Base-by-base conservation (phyloP, 305 asterid species). In the Fraxinus greggii region DNA sequence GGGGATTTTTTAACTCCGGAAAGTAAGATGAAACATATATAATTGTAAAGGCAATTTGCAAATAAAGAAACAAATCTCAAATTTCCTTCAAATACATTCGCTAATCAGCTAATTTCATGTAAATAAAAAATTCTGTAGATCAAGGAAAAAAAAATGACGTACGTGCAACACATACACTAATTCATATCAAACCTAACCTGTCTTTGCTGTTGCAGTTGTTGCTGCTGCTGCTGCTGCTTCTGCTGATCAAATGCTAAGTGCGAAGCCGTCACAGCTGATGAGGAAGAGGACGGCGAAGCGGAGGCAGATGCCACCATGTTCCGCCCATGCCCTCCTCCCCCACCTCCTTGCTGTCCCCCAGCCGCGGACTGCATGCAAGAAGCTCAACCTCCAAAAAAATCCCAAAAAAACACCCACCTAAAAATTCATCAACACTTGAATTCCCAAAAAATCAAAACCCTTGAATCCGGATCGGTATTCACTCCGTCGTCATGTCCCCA, bases 261-360 rank as follows among this genome's bases (percentile, higher is more conserved):
- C 29, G 69, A 5, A 59, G 31, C 21, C 69, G 97, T 88, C 24
- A 86, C 92, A 0, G 97, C 96, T 0, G 98, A 95, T 2, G 98
- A 93, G 2, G 98, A 92, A 2, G 99, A 93, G 73, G 99, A 89
- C 77, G 97, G 98, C 74, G 98, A 95, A 51, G 92, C 95, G n/a
- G 93, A 89, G 19, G 97, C 92, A 0, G 93, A 90, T 17, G 91
- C 93, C 72, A 87, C 97, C 82, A 91, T 88, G 73, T 85, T 90
- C 90, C 95, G 94, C 76, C 97, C 98, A 88, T 90, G 94, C 73
- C 95, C 94, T 63, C 90, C 90, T 75, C 93, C 94, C 72, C 93
- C 93, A 54, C 95, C 72, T 26, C 72, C 95, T 81, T 91, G 97
- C 87, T 89, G 96, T 84, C 91, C 88, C 75, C 97, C 97, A 81